Conservation (phyloP, 2,329 filamentous ascomycete genomes). For the Calonectria fujianensis region DNA sequence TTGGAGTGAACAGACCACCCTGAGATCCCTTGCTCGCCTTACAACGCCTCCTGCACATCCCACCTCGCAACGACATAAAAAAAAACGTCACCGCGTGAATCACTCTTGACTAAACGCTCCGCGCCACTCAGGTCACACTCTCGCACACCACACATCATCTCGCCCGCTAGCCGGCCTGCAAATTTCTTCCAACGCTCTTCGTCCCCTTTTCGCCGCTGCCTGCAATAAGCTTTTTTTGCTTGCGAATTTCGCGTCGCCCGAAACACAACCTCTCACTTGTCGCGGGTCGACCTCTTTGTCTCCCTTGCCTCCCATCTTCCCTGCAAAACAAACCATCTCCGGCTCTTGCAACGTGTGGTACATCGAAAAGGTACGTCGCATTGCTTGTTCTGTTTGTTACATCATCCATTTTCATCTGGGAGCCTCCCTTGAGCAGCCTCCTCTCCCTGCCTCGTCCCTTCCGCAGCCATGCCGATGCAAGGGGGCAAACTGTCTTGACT, state of each 20-base stretch:
- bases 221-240: conserved; percentile 29
- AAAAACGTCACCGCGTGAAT: conserved; percentile 43
- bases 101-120: conserved; percentile 39
- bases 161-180: conserved; percentile 43
- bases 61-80: conserved; percentile 41
- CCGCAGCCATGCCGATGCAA: conserved; percentile 18
- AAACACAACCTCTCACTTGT: conserved; percentile 47
- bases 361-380: conserved; percentile 34
- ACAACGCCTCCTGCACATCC: conserved; percentile 47
- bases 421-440: conserved; percentile 18
- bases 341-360: conserved; percentile 12
- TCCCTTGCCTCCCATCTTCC: conserved; percentile 33
- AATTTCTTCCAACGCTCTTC: conserved; percentile 32
- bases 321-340: conserved; percentile 43
- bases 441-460: not conserved
- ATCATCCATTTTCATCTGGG: not conserved
- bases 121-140: conserved; percentile 31
- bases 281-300: conserved; percentile 53
- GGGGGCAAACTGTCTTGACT: conserved; percentile 23
- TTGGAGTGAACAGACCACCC: conserved; percentile 57
- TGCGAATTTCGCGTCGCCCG: conserved; percentile 39
- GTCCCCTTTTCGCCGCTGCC: conserved; percentile 27
- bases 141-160: conserved; percentile 40
- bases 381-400: not conserved
- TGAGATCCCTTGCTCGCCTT: conserved; percentile 51